These are phyloP conservation scores for Hysterangium stoloniferum DNA, from an alignment of 768 basidiomycete genomes.

Conservation along the genomic window DNA sequence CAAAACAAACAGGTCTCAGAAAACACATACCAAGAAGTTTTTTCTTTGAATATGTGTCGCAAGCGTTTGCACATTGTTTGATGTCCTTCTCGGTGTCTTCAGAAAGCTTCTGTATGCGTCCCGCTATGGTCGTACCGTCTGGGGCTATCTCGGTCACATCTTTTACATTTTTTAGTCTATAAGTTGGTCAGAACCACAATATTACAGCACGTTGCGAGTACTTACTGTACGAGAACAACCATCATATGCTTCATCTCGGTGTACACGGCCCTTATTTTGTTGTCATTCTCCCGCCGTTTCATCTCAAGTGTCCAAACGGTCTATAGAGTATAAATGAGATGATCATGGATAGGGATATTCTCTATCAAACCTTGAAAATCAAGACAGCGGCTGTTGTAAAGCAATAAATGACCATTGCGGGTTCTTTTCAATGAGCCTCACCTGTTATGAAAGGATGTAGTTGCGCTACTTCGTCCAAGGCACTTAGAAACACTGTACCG, in stretches of 20 bases:
- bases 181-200: too few species aligned
- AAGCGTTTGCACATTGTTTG: conserved; percentile 34
- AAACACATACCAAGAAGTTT: conserved; percentile 29
- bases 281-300: conserved; percentile 6
- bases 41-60: conserved; percentile 40
- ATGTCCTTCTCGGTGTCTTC: conserved; percentile 32
- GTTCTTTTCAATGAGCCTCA: too few species aligned
- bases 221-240: background rate
- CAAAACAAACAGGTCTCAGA: too few species aligned
- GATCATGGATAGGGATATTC: background rate
- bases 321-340: too few species aligned
- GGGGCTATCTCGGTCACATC: conserved; percentile 17
- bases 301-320: background rate
- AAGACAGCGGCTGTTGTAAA: too few species aligned
- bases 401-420: background rate
- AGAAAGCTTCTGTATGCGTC: conserved; percentile 25
- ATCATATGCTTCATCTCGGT: conserved; percentile 8
- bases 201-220: too few species aligned
- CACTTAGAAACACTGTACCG: too few species aligned
- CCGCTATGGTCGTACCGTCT: conserved; percentile 27
- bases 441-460: too few species aligned
- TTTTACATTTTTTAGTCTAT: conserved; percentile 18
- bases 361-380: too few species aligned
- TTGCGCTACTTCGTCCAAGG: too few species aligned
- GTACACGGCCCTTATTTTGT: background rate